A percentile compares a stretch with the other conserved stretches of the same genome.
These are phyloP conservation scores for Artemisia annua DNA, from an alignment of 129 eudicot genomes.

Conservation along the genomic window DNA sequence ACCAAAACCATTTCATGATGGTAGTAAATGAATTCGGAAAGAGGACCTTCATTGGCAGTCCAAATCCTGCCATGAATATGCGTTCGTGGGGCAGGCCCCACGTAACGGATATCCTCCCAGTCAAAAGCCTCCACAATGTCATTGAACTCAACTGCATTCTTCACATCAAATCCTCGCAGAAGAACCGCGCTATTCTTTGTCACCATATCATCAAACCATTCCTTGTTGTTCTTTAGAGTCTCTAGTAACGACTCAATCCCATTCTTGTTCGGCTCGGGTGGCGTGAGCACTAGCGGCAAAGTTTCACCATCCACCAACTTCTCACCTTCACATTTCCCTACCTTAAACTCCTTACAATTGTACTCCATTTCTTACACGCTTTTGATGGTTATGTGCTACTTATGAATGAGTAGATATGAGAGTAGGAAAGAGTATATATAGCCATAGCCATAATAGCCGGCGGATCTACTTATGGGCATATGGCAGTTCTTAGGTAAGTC, in stretches of 20 bases:
- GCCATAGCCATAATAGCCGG: not conserved
- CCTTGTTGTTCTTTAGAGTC: constrained; percentile 53
- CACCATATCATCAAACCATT: constrained; percentile 70
- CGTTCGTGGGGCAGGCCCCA: constrained; percentile 79
- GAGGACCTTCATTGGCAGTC: constrained; percentile 85
- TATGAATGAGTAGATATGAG: constrained; percentile 2
- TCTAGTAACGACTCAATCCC: constrained; percentile 42
- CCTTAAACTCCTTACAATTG: constrained; percentile 71
- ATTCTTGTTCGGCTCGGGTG: constrained; percentile 36
- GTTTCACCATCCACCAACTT: constrained; percentile 73
- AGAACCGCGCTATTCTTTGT: constrained; percentile 73
- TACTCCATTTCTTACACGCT: constrained; percentile 48
- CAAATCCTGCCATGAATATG: constrained; percentile 65
- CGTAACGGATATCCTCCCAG: constrained; percentile 79
- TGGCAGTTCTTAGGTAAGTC: not conserved
- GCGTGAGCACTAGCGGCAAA: constrained; percentile 66
- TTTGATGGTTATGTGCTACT: not conserved
- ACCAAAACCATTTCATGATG: constrained; percentile 91
- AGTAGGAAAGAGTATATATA: constrained; percentile 17
- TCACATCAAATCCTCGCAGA: constrained; percentile 61
- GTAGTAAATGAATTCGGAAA: constrained; percentile 71
- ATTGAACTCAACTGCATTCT: constrained; percentile 62
- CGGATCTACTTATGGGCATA: constrained; percentile 18
- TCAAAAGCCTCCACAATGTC: constrained; percentile 60
- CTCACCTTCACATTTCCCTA: constrained; percentile 82